Percentiles rank a stretch among this genome's conserved stretches.
These are phyloP conservation scores for Pseudoturritis turrita DNA, from an alignment of 345 rosid genomes.

Conservation along the genomic window DNA sequence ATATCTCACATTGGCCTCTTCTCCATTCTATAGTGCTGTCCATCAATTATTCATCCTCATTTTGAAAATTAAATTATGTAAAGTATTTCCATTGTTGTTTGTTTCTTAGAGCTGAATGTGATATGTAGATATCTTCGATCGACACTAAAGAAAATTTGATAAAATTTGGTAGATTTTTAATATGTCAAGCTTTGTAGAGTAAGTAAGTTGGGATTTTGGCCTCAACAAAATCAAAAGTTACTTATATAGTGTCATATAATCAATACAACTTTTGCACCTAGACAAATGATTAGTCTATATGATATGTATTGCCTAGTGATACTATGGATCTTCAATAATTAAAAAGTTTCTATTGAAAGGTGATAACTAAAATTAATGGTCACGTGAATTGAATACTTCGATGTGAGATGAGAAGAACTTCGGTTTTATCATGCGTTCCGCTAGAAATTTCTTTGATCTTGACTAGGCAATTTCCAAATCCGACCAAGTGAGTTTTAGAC, in stretches of 20 bases:
- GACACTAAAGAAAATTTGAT: neutral
- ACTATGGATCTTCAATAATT: no score
- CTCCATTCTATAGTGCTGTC: slow-evolving; percentile 23
- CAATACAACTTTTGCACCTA: neutral
- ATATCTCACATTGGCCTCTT: slow-evolving; percentile 16
- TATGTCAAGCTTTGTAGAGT: neutral
- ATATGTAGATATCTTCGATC: neutral
- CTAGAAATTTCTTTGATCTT: neutral
- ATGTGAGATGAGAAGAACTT: neutral
- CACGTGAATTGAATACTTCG: neutral
- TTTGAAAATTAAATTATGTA: neutral
- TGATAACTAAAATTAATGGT: neutral
- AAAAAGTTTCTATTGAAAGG: no score
- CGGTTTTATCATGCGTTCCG: neutral
- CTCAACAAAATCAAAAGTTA: neutral
- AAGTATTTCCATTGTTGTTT: neutral
- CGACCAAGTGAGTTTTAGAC: no score
- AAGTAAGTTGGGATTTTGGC: neutral
- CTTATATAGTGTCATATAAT: neutral
- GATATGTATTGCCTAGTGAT: no score
- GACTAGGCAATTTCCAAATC: neutral
- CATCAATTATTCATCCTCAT: slow-evolving; percentile 13
- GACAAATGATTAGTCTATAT: neutral
- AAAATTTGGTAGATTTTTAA: neutral
- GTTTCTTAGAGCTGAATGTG: neutral